Evolutionary conservation across 1,139 yeast species (phyloP).

Genomic region (Debaryomycetaceae sp.): DNA sequence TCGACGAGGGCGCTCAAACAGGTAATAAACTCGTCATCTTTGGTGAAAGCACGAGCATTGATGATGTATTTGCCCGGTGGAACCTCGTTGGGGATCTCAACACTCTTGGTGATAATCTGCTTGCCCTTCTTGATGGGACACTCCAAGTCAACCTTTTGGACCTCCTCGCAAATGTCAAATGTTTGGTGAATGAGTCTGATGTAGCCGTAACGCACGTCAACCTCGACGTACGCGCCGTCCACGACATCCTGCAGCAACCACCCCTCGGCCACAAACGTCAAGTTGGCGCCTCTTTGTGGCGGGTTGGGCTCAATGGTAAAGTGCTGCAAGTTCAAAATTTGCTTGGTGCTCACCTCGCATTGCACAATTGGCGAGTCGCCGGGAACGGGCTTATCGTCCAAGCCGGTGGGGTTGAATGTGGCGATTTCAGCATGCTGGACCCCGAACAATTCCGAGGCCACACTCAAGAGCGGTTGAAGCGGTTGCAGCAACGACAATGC

Average conservation of each 20-base stretch:
- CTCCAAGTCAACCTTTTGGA: constrained; percentile 70
- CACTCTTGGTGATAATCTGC: constrained; percentile 61
- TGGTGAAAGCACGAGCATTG: constrained; percentile 83
- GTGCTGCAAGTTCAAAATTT: constrained; percentile 55
- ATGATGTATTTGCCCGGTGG: constrained; percentile 93
- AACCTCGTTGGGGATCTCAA: constrained; percentile 85
- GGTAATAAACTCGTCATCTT: constrained; percentile 73
- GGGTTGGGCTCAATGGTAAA: constrained; percentile 79
- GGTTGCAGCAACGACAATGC: constrained; percentile 6
- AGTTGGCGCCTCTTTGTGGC: constrained; percentile 73
- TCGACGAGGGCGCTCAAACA: constrained; percentile 80
- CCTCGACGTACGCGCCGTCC: constrained; percentile 89
- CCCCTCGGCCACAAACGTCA: constrained; percentile 77
- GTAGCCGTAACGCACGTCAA: constrained; percentile 89
- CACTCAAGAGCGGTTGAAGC: constrained; percentile 4
- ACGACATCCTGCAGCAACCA: constrained; percentile 48
- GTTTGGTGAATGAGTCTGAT: constrained; percentile 82
- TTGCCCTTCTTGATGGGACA: constrained; percentile 79
- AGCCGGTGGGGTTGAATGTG: constrained; percentile 12
- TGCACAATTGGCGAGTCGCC: constrained; percentile 82
- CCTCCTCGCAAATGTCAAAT: constrained; percentile 84
- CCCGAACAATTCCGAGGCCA: constrained; percentile 6
- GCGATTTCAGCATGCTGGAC: constrained; percentile 11
- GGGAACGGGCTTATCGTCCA: constrained; percentile 65
- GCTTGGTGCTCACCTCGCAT: constrained; percentile 66